phyloP scores from a whole-genome alignment of 176 grass and related monocot species.

The Paspalum vaginatum region DNA sequence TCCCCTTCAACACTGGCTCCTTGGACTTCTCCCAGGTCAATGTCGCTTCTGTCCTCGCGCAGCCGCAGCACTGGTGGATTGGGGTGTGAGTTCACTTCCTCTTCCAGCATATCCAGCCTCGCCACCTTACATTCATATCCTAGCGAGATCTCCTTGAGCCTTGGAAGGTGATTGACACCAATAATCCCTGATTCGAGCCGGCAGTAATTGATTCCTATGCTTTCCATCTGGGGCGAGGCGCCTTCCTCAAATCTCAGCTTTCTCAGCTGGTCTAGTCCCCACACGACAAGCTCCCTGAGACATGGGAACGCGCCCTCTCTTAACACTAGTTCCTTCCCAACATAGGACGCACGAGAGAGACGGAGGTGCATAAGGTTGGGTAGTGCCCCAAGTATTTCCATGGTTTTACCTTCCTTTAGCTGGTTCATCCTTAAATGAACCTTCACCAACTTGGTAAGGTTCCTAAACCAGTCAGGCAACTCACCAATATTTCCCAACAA shows the following conservation, averaged over 20 bases:
- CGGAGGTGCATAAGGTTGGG: background rate
- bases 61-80: background rate
- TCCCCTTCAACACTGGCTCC: background rate
- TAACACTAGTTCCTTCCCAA: background rate
- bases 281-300: background rate
- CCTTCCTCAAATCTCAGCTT: constrained; percentile 7
- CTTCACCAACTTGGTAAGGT: constrained; percentile 13
- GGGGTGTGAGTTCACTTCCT: background rate
- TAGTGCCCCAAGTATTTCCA: constrained; percentile 9
- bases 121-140: accelerated
- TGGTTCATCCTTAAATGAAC: accelerated
- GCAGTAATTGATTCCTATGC: accelerated
- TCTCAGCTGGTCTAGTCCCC: accelerated
- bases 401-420: background rate
- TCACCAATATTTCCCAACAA: background rate
- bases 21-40: background rate
- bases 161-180: constrained; percentile 3
- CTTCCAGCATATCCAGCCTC: background rate
- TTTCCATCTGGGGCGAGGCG: constrained; percentile 2
- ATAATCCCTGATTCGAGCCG: background rate
- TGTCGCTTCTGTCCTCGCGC: background rate
- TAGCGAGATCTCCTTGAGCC: background rate
- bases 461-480: background rate
- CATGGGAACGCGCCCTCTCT: background rate
- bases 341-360: accelerated